These are phyloP conservation scores for Chalciporus piperatus DNA, from an alignment of 768 basidiomycete genomes.

Conservation along the genomic window DNA sequence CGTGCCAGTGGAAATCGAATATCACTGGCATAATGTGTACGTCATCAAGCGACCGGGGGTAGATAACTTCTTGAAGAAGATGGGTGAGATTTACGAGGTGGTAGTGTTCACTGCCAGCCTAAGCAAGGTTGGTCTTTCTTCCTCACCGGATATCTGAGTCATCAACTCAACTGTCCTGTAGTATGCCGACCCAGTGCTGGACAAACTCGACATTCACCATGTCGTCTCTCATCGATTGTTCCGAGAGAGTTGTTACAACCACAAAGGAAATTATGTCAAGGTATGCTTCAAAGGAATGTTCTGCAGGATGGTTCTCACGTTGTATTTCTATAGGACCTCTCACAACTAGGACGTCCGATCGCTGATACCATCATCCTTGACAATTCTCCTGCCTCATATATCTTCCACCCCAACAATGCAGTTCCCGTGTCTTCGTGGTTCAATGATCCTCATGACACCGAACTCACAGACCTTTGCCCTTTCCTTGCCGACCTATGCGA, in stretches of 20 bases:
- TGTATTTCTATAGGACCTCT: conserved; percentile 73
- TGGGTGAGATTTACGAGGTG: conserved; percentile 98
- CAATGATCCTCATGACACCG: conserved; percentile 98
- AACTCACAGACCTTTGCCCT: conserved; percentile 91
- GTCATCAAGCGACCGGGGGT: conserved; percentile 99
- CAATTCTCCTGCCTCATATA: conserved; percentile 98
- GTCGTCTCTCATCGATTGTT: conserved; percentile 94
- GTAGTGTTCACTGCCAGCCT: conserved; percentile 98
- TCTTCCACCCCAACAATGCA: conserved; percentile 99
- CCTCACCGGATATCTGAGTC: neutral
- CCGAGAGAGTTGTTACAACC: conserved; percentile 98
- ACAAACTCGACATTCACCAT: conserved; percentile 90
- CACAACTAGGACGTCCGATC: conserved; percentile 93
- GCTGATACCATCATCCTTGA: conserved; percentile 96
- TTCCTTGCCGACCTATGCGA: conserved; percentile 86
- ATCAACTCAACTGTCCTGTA: conserved; percentile 31
- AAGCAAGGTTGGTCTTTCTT: conserved; percentile 71
- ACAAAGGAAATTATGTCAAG: conserved; percentile 99
- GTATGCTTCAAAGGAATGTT: conserved; percentile 39
- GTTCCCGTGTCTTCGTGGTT: conserved; percentile 99
- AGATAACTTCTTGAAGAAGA: conserved; percentile 93
- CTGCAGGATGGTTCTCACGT: neutral
- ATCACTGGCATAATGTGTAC: conserved; percentile 97
- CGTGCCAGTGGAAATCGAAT: conserved; percentile 98
- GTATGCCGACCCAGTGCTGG: conserved; percentile 98